Percentiles rank a stretch among this genome's conserved stretches.
These are phyloP conservation scores for Phytopythium kandeliae DNA, from an alignment of 352 stramenopile genomes.

Conservation along the genomic window DNA sequence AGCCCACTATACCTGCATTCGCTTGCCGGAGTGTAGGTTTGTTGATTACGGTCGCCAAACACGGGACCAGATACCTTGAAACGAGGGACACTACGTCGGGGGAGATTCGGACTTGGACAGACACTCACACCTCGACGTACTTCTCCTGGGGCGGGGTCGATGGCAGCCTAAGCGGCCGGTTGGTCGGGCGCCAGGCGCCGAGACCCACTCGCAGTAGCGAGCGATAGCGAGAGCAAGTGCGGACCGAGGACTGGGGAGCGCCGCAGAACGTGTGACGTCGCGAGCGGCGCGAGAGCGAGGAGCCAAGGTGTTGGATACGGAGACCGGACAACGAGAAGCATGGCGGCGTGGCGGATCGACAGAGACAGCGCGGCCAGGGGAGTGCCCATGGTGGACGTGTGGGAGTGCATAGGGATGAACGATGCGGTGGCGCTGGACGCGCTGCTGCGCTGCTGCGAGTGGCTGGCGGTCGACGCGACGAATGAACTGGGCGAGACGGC, in stretches of 20 bases:
- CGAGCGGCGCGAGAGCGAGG: background rate
- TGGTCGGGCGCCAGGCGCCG: background rate
- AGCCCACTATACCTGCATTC: no score
- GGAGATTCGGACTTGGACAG: background rate
- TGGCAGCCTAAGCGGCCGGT: constrained; percentile 3
- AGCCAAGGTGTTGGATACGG: constrained; percentile 1
- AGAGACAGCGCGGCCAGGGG: background rate
- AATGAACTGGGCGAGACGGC: constrained; percentile 72
- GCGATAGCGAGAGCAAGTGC: background rate
- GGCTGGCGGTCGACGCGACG: constrained; percentile 43
- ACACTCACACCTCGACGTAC: constrained; percentile 1
- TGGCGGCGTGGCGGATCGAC: no score
- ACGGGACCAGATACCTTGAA: no score
- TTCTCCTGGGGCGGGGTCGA: constrained; percentile 5
- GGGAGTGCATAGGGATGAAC: constrained; percentile 12
- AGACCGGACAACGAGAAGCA: background rate
- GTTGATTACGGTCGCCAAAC: no score
- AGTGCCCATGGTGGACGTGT: constrained; percentile 14
- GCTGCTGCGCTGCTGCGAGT: constrained; percentile 19
- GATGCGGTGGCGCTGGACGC: constrained; percentile 11
- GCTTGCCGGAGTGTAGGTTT: no score
- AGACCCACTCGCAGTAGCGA: background rate
- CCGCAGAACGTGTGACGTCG: background rate
- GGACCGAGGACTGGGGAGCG: background rate
- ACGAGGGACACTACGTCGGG: background rate